These are phyloP conservation scores for Lunularia cruciata DNA, from an alignment of 225 moss, liverwort and hornwort species.

Conservation along the genomic window DNA sequence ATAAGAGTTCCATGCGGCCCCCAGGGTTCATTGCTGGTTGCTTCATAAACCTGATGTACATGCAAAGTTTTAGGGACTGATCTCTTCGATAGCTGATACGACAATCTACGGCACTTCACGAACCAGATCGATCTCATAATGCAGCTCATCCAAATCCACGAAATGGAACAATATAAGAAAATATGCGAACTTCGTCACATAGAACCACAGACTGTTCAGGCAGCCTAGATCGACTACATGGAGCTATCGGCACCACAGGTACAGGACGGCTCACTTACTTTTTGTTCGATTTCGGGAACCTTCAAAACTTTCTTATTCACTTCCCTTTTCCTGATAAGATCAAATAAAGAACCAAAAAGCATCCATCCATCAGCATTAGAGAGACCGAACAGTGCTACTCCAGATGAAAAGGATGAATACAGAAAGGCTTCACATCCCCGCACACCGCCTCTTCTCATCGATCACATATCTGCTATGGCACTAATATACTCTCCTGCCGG, in stretches of 20 bases:
- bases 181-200: not conserved
- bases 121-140: not conserved
- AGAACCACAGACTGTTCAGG: too few relatives aligned
- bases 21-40: conserved; percentile 99
- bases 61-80: too few relatives aligned
- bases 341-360: conserved; percentile 9
- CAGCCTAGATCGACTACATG: not conserved
- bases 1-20: conserved; percentile 96
- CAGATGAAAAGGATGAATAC: not conserved
- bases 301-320: conserved; percentile 99
- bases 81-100: too few relatives aligned
- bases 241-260: not conserved
- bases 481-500: not conserved
- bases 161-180: not conserved
- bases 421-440: not conserved
- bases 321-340: conserved; percentile 84
- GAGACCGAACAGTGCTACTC: not conserved
- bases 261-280: conserved; percentile 50
- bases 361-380: not conserved
- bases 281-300: conserved; percentile 97
- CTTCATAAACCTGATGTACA: conserved; percentile 82
- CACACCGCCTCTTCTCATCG: too few relatives aligned
- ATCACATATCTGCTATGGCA: too few relatives aligned
- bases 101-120: not conserved
- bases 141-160: conserved; percentile 3